Evolutionary conservation across 192 early-diverging fungal genomes (phyloP), one percentile per base, ranked within the genome.

Genomic region (Coemansia sp.): DNA sequence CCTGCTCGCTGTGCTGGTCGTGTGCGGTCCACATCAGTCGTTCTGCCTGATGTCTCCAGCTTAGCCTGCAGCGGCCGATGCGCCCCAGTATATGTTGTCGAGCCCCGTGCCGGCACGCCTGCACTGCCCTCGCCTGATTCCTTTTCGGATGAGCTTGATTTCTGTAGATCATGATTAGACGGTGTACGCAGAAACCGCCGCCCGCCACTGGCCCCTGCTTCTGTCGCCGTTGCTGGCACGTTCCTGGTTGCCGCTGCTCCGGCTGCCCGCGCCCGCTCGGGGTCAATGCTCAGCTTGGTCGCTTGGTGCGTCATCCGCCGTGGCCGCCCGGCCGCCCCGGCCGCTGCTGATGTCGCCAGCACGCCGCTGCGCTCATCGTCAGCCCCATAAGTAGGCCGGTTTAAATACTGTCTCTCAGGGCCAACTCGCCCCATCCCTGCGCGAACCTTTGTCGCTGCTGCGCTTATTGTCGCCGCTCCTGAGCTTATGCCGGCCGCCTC

Each of bases 221-320:
- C 77, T 0, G 65, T 72, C 10, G 78, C 78, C 8, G 78, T 81
- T 27, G 59, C 57, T 21, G 77, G 77, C 2, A 24, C 70, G 49
- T 69, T 69, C 35, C 23, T 68, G 29, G 41, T 50, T 9, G 35
- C 21, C 8, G 52, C 61, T 7, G 23, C 68, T n/a, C 62, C 69
- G 2, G 60, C 60, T 14, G 59, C 73, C 57, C 66, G 58, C 38
- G 78, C 78, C 19, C 72, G 68, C 59, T 65, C 72, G 1, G 77
- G 70, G 35, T 80, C 77, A 1, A 80, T 74, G 5, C 67, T 73
- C 49, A 80, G 55, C 41, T 64, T 63, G 5, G 77, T 74, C 22
- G 78, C 78, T 57, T 80, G 78, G 43, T 80, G 78, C 14, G 72
- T 80, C 78, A 80, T 80, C 35, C 78, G 78, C 15, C 72, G 72